Percentiles rank a stretch among this genome's conserved stretches.
phyloP scores from a whole-genome alignment of 2,329 filamentous ascomycete genomes.

The Pezicula radicicola region DNA sequence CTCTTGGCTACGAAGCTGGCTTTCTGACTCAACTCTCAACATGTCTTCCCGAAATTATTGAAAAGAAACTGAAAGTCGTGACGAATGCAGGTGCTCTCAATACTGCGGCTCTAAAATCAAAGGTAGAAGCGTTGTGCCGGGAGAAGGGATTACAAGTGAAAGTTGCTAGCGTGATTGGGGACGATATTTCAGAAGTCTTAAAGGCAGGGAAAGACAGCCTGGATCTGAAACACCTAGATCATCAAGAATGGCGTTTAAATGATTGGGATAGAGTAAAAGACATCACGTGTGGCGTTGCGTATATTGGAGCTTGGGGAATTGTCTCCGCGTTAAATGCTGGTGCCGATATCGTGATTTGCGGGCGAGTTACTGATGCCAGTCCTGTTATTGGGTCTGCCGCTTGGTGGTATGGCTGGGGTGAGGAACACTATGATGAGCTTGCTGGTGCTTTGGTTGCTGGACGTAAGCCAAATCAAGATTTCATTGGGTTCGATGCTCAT shows the following conservation, averaged over 20 bases:
- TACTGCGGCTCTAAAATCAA: constrained; percentile 2
- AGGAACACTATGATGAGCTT: constrained; percentile 29
- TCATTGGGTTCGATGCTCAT: not conserved
- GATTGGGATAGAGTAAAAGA: constrained; percentile 13
- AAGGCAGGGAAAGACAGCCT: not conserved
- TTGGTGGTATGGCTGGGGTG: constrained; percentile 40
- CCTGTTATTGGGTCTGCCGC: constrained; percentile 37
- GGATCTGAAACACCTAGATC: constrained; percentile 8
- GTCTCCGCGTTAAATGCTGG: constrained; percentile 34
- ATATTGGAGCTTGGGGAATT: constrained; percentile 37
- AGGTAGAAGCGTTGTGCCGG: constrained; percentile 7
- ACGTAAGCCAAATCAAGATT: constrained; percentile 1
- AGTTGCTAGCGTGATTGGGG: constrained; percentile 10
- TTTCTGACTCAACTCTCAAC: constrained; percentile 15
- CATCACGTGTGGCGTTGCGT: constrained; percentile 17
- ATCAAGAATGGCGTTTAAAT: constrained; percentile 8
- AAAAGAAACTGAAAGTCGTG: constrained; percentile 9
- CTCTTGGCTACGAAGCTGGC: constrained; percentile 20
- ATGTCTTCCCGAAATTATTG: constrained; percentile 6
- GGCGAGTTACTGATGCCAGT: constrained; percentile 39
- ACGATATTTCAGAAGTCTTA: constrained; percentile 8
- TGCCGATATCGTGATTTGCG: constrained; percentile 41
- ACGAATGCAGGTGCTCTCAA: constrained; percentile 13
- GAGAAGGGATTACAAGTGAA: constrained; percentile 2
- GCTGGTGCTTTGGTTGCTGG: constrained; percentile 34